A percentile compares a stretch with the other conserved stretches of the same genome.
phyloP scores from a whole-genome alignment of 1,284 basidiomycete genomes.

The Psilocybe mexicana region DNA sequence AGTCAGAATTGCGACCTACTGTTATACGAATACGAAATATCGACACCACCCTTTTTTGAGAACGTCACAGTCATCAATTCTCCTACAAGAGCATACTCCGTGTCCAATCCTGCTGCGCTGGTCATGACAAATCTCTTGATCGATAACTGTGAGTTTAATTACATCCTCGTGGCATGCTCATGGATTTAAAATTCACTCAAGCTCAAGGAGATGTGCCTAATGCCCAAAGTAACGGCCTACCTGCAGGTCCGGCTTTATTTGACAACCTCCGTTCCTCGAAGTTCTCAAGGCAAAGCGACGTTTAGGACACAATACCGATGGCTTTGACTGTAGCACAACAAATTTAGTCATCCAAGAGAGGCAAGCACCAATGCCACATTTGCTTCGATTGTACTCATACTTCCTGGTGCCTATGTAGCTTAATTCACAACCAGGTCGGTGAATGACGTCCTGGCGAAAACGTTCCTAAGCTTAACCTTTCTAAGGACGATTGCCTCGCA shows the following conservation, averaged over 20 bases:
- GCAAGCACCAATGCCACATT: constrained; percentile 25
- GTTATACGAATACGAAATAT: neutral
- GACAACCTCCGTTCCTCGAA: neutral
- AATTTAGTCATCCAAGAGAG: constrained; percentile 46
- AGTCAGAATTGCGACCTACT: constrained; percentile 9
- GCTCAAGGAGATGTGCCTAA: constrained; percentile 45
- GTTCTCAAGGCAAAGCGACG: neutral
- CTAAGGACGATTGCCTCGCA: constrained; percentile 63
- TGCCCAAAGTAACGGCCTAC: constrained; percentile 40
- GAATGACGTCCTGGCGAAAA: neutral
- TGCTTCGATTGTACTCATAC: neutral
- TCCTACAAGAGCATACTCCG: constrained; percentile 39
- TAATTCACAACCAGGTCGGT: constrained; percentile 34
- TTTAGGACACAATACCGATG: constrained; percentile 55
- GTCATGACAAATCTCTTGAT: constrained; percentile 38
- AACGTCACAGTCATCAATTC: constrained; percentile 48
- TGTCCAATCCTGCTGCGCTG: constrained; percentile 42
- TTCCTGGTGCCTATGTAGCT: constrained; percentile 7
- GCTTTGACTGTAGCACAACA: constrained; percentile 50
- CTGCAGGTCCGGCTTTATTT: constrained; percentile 32
- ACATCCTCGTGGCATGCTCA: neutral
- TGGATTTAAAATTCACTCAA: constrained; percentile 16
- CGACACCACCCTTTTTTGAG: constrained; percentile 20
- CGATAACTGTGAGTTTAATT: constrained; percentile 38
- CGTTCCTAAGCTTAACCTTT: neutral